phyloP scores from a whole-genome alignment of 1,284 basidiomycete species.

The Cryptococcus deneoformans region DNA sequence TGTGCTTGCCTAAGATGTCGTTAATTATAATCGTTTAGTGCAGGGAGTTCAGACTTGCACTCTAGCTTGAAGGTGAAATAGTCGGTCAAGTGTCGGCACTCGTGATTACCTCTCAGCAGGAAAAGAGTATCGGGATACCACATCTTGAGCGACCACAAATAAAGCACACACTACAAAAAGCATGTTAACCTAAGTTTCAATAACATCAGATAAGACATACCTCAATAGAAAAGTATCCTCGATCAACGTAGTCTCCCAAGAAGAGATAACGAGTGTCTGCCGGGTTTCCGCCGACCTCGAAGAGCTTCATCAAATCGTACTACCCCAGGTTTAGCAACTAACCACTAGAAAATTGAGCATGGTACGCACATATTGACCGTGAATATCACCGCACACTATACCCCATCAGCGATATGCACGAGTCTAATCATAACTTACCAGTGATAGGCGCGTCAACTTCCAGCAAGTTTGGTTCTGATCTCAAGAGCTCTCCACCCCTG shows the following conservation, averaged over 20 bases:
- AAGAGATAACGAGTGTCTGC: slow-evolving; percentile 93
- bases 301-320: slow-evolving; percentile 98
- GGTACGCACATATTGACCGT: slow-evolving; percentile 86
- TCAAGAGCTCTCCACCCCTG: slow-evolving; percentile 68
- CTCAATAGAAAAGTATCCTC: slow-evolving; percentile 94
- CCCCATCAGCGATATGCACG: slow-evolving; percentile 1
- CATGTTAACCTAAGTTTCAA: too few relatives aligned
- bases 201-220: slow-evolving; percentile 49
- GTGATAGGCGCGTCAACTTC: slow-evolving; percentile 93
- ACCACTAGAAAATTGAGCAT: background rate
- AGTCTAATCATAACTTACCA: slow-evolving; percentile 56
- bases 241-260: slow-evolving; percentile 97
- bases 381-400: slow-evolving; percentile 89
- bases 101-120: slow-evolving; percentile 94
- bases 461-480: slow-evolving; percentile 81
- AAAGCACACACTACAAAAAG: slow-evolving; percentile 71
- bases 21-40: slow-evolving; percentile 2
- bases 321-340: slow-evolving; percentile 37
- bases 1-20: slow-evolving; percentile 58
- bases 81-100: slow-evolving; percentile 93
- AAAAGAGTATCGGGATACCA: slow-evolving; percentile 88
- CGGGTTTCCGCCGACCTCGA: slow-evolving; percentile 91
- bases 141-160: slow-evolving; percentile 89
- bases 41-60: slow-evolving; percentile 50
- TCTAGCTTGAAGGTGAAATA: slow-evolving; percentile 98